Percentiles rank a stretch among this genome's conserved stretches.
Evolutionary conservation across 148 eudicot species (phyloP).

Genomic region (Fagopyrum esculentum): DNA sequence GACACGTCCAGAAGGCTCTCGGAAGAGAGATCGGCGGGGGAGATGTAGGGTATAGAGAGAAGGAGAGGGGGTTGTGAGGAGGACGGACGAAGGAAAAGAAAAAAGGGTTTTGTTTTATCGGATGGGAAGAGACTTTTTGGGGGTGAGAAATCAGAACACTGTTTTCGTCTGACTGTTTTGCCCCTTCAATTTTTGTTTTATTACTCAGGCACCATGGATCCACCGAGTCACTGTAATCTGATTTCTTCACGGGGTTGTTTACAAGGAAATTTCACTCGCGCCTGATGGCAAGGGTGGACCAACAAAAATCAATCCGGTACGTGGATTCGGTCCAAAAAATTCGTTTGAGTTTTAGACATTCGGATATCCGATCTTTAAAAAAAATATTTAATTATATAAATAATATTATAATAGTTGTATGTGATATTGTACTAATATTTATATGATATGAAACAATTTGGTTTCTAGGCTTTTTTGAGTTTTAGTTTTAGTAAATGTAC

Average conservation of each 20-base stretch:
- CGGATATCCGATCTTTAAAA: too few relatives aligned
- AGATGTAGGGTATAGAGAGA: constrained; percentile 5
- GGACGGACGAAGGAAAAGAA: constrained; percentile 5
- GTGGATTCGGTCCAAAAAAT: too few relatives aligned
- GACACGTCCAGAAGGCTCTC: background rate
- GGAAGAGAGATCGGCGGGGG: constrained; percentile 9
- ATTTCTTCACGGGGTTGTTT: background rate
- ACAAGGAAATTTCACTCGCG: too few relatives aligned
- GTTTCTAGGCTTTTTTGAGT: too few relatives aligned
- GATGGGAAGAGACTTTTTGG: constrained; percentile 13
- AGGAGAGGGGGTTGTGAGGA: constrained; percentile 6
- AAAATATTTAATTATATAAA: too few relatives aligned
- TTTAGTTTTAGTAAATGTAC: too few relatives aligned
- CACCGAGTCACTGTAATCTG: background rate
- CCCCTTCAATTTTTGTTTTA: background rate
- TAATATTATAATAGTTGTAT: too few relatives aligned
- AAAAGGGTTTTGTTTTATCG: constrained; percentile 14
- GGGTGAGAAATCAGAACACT: constrained; percentile 10
- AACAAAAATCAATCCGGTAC: too few relatives aligned
- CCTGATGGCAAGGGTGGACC: too few relatives aligned
- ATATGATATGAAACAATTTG: too few relatives aligned
- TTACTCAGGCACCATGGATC: background rate
- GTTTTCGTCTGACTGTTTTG: background rate
- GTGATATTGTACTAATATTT: too few relatives aligned
- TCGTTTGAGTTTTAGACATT: too few relatives aligned